These are phyloP conservation scores for Pseudogymnoascus sp. DNA, from an alignment of 2,329 filamentous ascomycete genomes.

Conservation along the genomic window DNA sequence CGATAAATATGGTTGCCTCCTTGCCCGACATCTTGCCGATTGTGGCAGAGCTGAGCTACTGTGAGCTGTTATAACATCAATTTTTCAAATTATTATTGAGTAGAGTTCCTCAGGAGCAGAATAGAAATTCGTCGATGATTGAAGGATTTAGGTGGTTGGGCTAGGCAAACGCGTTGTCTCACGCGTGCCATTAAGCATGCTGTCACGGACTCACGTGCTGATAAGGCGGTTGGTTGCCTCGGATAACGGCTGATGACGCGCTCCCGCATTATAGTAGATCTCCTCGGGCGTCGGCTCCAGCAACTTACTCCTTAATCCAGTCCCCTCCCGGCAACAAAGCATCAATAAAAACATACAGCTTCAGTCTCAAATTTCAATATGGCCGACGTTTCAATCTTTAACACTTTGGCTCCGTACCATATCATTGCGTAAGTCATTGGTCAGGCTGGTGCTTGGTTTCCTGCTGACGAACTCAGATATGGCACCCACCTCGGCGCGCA, in stretches of 20 bases:
- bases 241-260: slow-evolving; percentile 6
- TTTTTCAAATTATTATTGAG: not conserved
- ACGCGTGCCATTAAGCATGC: slow-evolving; percentile 7
- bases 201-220: slow-evolving; percentile 19
- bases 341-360: slow-evolving; percentile 7
- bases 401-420: slow-evolving; percentile 66
- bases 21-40: slow-evolving; percentile 70
- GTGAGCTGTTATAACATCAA: not conserved
- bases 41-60: not conserved
- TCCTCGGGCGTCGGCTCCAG: not conserved
- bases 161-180: slow-evolving; percentile 3
- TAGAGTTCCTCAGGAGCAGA: not conserved
- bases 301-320: not conserved
- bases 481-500: slow-evolving; percentile 80
- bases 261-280: not conserved
- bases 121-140: not conserved
- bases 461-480: slow-evolving; percentile 50
- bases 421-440: slow-evolving; percentile 55
- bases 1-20: slow-evolving; percentile 84
- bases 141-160: slow-evolving; percentile 13
- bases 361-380: slow-evolving; percentile 22
- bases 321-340: slow-evolving; percentile 1
- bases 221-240: slow-evolving; percentile 1
- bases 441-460: slow-evolving; percentile 9
- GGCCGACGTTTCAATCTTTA: slow-evolving; percentile 37